Conservation (phyloP, 2,329 filamentous ascomycete genomes). For the Microdochium bolleyi region DNA sequence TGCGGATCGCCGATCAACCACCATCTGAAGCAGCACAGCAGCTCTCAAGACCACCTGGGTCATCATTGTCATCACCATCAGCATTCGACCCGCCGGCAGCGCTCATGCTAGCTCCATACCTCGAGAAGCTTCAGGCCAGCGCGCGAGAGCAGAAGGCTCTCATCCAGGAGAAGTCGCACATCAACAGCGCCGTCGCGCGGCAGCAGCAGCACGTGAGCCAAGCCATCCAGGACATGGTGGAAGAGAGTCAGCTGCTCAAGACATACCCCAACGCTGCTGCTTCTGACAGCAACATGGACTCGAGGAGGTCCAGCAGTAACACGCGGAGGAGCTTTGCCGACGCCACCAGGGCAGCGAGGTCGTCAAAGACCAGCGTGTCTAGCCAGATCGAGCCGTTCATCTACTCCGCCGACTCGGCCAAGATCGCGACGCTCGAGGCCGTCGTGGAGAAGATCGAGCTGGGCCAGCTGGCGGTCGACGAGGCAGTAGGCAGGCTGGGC, state of each 20-base stretch:
- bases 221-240: conserved; percentile 43
- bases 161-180: conserved; percentile 50
- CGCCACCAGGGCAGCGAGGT: conserved; percentile 28
- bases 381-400: conserved; percentile 48
- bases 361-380: conserved; percentile 26
- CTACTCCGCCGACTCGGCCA: conserved; percentile 51
- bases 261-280: conserved; percentile 35
- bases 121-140: conserved; percentile 42
- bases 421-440: conserved; percentile 47
- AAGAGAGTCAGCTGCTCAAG: conserved; percentile 55
- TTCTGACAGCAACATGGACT: conserved; percentile 15
- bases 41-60: not conserved
- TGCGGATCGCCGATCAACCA: not conserved
- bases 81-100: conserved; percentile 14
- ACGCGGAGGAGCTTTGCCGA: conserved; percentile 27
- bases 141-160: conserved; percentile 48
- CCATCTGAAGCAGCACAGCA: conserved; percentile 1
- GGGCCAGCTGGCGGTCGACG: conserved; percentile 47
- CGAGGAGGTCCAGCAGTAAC: not conserved
- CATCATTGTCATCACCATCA: conserved; percentile 9
- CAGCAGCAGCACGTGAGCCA: conserved; percentile 43
- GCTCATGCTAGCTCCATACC: conserved; percentile 47
- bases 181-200: conserved; percentile 39
- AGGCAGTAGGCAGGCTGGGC: conserved; percentile 38
- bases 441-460: conserved; percentile 53